These are phyloP conservation scores for Hebeloma cylindrosporum DNA, from an alignment of 768 basidiomycete species.

Conservation along the genomic window DNA sequence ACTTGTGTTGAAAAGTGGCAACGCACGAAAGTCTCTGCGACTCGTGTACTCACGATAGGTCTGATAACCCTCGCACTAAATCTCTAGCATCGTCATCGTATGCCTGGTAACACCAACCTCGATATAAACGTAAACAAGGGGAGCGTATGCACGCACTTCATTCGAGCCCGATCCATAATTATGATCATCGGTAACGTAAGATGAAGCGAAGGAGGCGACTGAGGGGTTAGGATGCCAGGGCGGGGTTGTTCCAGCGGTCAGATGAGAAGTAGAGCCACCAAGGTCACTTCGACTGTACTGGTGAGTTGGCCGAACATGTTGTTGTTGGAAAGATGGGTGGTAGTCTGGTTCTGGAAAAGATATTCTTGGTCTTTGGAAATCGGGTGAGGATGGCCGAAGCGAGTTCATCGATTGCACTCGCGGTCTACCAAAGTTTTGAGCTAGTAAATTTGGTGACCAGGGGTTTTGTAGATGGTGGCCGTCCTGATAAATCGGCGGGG, in stretches of 20 bases:
- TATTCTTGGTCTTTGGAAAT: conserved; percentile 30
- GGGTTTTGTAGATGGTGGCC: no score
- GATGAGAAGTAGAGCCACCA: conserved; percentile 18
- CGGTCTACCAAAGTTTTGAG: no score
- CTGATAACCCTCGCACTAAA: conserved; percentile 17
- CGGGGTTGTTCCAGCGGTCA: conserved; percentile 10
- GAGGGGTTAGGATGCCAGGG: conserved; percentile 32
- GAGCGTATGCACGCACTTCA: conserved; percentile 28
- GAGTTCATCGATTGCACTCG: no score
- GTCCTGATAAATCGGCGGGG: no score
- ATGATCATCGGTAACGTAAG: conserved; percentile 41
- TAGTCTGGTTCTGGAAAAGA: conserved; percentile 56
- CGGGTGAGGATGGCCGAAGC: no score
- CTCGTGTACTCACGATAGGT: conserved; percentile 21
- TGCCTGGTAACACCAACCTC: conserved; percentile 11
- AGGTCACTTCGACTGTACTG: conserved; percentile 42
- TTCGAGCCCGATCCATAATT: conserved; percentile 29
- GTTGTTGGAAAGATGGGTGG: conserved; percentile 45
- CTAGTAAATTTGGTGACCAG: no score
- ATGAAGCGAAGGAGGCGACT: conserved; percentile 35
- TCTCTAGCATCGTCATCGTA: conserved; percentile 17
- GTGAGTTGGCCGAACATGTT: conserved; percentile 31
- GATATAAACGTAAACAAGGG: not conserved
- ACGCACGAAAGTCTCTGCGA: conserved; percentile 33
- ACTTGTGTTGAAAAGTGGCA: conserved; percentile 21